Conservation (phyloP, 768 basidiomycete species). For the Leccinum boreale region DNA sequence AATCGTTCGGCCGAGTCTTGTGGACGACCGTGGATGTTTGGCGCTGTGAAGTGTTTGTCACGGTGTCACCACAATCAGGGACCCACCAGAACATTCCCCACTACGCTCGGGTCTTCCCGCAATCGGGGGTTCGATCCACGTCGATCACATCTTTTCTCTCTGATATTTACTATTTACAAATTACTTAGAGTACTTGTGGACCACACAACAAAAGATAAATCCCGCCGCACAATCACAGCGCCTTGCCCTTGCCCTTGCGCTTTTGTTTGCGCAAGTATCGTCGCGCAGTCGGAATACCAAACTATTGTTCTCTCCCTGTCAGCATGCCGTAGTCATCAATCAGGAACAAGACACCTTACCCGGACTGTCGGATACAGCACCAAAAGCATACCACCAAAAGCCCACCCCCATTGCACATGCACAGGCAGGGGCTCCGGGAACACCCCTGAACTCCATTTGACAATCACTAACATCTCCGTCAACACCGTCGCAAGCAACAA, state of each 20-base stretch:
- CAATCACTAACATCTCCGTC: slow-evolving; percentile 77
- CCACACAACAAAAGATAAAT: not conserved
- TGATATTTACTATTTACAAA: too few species aligned
- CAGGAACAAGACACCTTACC: slow-evolving; percentile 40
- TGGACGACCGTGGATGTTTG: not conserved
- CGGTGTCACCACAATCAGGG: slow-evolving; percentile 11
- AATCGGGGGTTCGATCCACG: slow-evolving; percentile 15
- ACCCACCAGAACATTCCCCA: slow-evolving; percentile 33
- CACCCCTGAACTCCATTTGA: slow-evolving; percentile 78
- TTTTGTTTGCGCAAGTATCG: slow-evolving; percentile 43
- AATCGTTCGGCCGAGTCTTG: not conserved
- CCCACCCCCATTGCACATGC: slow-evolving; percentile 65
- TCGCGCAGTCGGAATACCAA: slow-evolving; percentile 59
- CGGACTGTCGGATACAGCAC: slow-evolving; percentile 65
- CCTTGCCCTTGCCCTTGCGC: slow-evolving; percentile 33
- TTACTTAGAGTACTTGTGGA: too few species aligned
- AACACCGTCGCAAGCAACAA: slow-evolving; percentile 79
- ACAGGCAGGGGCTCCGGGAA: slow-evolving; percentile 63
- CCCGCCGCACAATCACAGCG: slow-evolving; percentile 17
- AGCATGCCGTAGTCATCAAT: slow-evolving; percentile 1
- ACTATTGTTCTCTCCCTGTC: slow-evolving; percentile 38
- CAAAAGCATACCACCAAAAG: slow-evolving; percentile 53
- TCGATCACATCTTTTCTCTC: not conserved
- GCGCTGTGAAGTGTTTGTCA: slow-evolving; percentile 11
- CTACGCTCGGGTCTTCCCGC: not conserved